phyloP scores from a whole-genome alignment of 495 filamentous ascomycete genomes.

The Barbatosphaeria neglecta region DNA sequence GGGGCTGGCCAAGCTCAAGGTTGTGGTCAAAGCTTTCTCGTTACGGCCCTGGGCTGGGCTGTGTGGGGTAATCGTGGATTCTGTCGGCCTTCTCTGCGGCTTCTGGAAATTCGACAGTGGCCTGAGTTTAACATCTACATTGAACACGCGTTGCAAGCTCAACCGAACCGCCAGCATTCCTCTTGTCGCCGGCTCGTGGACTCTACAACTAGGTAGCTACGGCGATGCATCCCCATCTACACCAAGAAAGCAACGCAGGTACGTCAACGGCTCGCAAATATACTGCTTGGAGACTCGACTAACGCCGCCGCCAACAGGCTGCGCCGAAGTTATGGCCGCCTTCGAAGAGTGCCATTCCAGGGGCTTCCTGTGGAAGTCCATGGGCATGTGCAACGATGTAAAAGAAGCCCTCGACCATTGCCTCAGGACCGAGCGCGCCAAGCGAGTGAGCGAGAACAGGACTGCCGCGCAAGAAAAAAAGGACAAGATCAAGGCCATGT shows the following conservation, averaged over 20 bases:
- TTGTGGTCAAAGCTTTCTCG: too few relatives aligned
- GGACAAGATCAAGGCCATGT: constrained; percentile 55
- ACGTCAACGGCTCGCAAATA: constrained; percentile 8
- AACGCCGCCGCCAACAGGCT: constrained; percentile 46
- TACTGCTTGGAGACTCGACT: not conserved
- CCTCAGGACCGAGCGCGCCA: constrained; percentile 62
- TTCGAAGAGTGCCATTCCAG: constrained; percentile 92
- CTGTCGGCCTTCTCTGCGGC: too few relatives aligned
- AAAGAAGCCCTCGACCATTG: constrained; percentile 76
- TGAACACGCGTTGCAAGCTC: too few relatives aligned
- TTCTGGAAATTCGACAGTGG: too few relatives aligned
- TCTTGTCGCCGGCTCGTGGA: too few relatives aligned
- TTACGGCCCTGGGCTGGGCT: too few relatives aligned
- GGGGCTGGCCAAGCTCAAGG: too few relatives aligned
- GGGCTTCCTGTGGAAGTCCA: constrained; percentile 78
- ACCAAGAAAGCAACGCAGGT: constrained; percentile 85
- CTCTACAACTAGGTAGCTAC: constrained; percentile 13
- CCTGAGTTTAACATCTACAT: too few relatives aligned
- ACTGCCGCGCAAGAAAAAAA: constrained; percentile 57
- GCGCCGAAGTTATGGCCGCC: constrained; percentile 82
- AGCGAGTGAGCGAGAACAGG: constrained; percentile 66
- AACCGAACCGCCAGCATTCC: too few relatives aligned
- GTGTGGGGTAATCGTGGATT: too few relatives aligned
- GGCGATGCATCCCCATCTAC: constrained; percentile 97
- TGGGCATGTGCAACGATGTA: constrained; percentile 79